Conservation (phyloP, 208 protist genomes). For the Leishmania lainsoni region DNA sequence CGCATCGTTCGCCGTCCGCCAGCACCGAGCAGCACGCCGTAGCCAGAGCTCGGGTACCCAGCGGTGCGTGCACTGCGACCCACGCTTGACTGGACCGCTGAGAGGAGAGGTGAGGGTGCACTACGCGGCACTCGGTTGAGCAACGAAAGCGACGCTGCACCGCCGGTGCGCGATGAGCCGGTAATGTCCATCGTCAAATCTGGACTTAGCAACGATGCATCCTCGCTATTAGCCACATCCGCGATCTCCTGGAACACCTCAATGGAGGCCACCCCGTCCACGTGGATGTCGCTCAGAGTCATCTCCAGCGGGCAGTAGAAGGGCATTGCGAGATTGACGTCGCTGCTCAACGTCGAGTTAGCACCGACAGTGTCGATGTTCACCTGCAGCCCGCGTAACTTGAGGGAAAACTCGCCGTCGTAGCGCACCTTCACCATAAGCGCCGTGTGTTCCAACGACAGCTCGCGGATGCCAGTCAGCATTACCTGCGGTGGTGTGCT, state of each 20-base stretch:
- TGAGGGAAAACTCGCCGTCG: slow-evolving; percentile 77
- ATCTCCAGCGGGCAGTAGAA: slow-evolving; percentile 90
- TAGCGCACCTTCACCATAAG: slow-evolving; percentile 87
- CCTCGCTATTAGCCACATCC: slow-evolving; percentile 11
- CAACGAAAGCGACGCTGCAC: slow-evolving; percentile 6
- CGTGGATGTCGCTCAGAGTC: slow-evolving; percentile 73
- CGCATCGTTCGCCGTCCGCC: slow-evolving; percentile 83
- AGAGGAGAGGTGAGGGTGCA: slow-evolving; percentile 7
- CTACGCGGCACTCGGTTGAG: slow-evolving; percentile 14
- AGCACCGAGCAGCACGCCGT: slow-evolving; percentile 73
- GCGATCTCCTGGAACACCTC: slow-evolving; percentile 82
- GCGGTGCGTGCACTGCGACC: slow-evolving; percentile 8
- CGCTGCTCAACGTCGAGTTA: slow-evolving; percentile 48
- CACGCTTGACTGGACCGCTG: slow-evolving; percentile 12
- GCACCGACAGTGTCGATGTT: slow-evolving; percentile 84
- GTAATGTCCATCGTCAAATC: slow-evolving; percentile 13
- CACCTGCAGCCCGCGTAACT: slow-evolving; percentile 77
- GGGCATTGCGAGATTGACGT: slow-evolving; percentile 73
- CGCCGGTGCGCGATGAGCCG: neutral
- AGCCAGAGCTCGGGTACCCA: slow-evolving; percentile 46
- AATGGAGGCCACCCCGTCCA: slow-evolving; percentile 83
- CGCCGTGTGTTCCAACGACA: slow-evolving; percentile 78
- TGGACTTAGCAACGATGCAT: neutral
- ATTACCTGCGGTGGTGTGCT: slow-evolving; percentile 69
- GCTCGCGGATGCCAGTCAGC: slow-evolving; percentile 72